These are phyloP conservation scores for Guyanaporus albipodus DNA, from an alignment of 768 basidiomycete genomes.

Conservation along the genomic window DNA sequence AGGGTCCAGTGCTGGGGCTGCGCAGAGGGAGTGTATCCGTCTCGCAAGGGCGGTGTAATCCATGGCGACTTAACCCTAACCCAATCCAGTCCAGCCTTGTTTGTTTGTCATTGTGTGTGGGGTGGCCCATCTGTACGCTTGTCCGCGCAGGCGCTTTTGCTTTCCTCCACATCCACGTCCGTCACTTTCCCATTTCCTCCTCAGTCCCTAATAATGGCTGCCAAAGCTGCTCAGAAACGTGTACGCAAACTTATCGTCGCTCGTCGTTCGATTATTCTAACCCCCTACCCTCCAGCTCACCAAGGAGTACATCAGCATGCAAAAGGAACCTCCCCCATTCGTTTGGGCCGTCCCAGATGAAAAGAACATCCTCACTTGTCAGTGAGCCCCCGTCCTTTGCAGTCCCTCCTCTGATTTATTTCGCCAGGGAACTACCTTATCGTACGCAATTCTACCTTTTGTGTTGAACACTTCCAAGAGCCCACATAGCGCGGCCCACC, in stretches of 20 bases:
- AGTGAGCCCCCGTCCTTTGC: constrained; percentile 32
- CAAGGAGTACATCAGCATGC: constrained; percentile 91
- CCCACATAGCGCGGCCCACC: constrained; percentile 78
- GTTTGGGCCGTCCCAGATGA: constrained; percentile 95
- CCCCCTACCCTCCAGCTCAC: constrained; percentile 47
- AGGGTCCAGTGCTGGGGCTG: too few species aligned
- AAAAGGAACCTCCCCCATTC: constrained; percentile 91
- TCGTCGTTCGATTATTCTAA: neutral
- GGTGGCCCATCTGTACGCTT: constrained; percentile 20
- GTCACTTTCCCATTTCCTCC: neutral
- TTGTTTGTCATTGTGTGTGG: constrained; percentile 28
- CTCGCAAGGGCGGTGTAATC: too few species aligned
- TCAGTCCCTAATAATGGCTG: constrained; percentile 52
- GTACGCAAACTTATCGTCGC: constrained; percentile 38
- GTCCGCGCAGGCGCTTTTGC: constrained; percentile 24
- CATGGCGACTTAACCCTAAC: constrained; percentile 27
- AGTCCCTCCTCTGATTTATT: constrained; percentile 8
- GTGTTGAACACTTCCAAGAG: constrained; percentile 6
- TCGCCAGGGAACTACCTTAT: constrained; percentile 91
- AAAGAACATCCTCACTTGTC: constrained; percentile 95
- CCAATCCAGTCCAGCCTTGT: constrained; percentile 9
- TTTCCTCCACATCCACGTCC: constrained; percentile 22
- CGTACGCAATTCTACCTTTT: constrained; percentile 42
- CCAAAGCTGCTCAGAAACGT: constrained; percentile 83
- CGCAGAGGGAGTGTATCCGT: too few species aligned